These are phyloP conservation scores for Daedaleopsis nitida DNA, from an alignment of 768 basidiomycete species.

Conservation along the genomic window DNA sequence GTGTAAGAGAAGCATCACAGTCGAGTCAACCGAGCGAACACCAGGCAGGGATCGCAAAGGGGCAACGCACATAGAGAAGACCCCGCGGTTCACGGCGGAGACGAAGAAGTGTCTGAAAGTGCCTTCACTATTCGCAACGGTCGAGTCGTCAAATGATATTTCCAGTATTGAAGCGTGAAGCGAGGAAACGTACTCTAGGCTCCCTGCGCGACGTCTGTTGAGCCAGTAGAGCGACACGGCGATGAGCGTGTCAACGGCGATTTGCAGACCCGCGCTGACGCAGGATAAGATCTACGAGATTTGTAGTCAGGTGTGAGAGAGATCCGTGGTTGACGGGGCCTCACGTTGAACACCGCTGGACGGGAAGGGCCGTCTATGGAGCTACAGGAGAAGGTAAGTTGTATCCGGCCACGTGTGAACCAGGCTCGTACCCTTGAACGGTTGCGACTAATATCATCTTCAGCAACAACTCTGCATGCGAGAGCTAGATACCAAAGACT, in stretches of 20 bases:
- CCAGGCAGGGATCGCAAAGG: neutral
- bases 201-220: conserved; percentile 1
- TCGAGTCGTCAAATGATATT: too few relatives aligned
- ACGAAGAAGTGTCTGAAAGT: neutral
- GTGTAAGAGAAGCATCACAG: neutral
- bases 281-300: conserved; percentile 6
- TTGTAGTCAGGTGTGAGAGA: neutral
- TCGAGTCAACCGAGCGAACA: neutral
- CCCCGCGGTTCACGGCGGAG: conserved; percentile 10
- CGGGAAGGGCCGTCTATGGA: neutral
- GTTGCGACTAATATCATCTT: too few relatives aligned
- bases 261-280: conserved; percentile 5
- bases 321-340: neutral
- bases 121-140: neutral
- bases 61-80: conserved; percentile 12
- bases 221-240: conserved; percentile 12
- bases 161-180: too few relatives aligned
- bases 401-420: conserved; percentile 2
- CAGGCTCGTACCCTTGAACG: neutral
- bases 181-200: neutral
- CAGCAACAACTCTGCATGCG: too few relatives aligned
- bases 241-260: conserved; percentile 11
- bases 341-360: conserved; percentile 1
- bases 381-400: neutral
- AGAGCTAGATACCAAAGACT: neutral